These are phyloP conservation scores for Aspergillus terreus DNA, from an alignment of 2,329 filamentous ascomycete genomes.

Conservation along the genomic window DNA sequence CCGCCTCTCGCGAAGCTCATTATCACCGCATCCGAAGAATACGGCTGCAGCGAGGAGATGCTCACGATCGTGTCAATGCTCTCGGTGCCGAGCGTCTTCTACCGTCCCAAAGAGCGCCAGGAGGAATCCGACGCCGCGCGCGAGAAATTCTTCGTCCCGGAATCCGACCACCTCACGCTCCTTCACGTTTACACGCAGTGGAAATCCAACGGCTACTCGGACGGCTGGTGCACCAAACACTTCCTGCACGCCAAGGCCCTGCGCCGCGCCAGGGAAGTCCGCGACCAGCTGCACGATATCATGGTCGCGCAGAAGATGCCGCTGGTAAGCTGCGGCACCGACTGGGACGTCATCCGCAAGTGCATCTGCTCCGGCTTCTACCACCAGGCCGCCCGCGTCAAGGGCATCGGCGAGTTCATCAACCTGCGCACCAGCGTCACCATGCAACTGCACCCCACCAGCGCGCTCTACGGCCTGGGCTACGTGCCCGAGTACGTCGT, in stretches of 20 bases:
- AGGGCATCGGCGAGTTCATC: slow-evolving; percentile 95
- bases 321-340: slow-evolving; percentile 83
- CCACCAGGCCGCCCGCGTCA: slow-evolving; percentile 93
- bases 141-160: slow-evolving; percentile 97
- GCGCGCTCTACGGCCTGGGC: slow-evolving; percentile 84
- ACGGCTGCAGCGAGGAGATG: slow-evolving; percentile 95
- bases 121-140: slow-evolving; percentile 93
- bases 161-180: slow-evolving; percentile 93
- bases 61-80: slow-evolving; percentile 98
- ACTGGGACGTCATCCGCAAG: slow-evolving; percentile 93
- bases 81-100: slow-evolving; percentile 93
- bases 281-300: slow-evolving; percentile 89
- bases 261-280: slow-evolving; percentile 85
- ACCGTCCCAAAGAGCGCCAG: slow-evolving; percentile 91
- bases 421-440: slow-evolving; percentile 93
- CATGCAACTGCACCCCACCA: slow-evolving; percentile 91
- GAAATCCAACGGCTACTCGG: slow-evolving; percentile 84
- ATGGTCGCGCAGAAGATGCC: slow-evolving; percentile 91
- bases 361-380: slow-evolving; percentile 98
- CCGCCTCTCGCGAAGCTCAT: slow-evolving; percentile 91
- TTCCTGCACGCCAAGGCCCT: slow-evolving; percentile 95
- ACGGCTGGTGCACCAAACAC: slow-evolving; percentile 88
- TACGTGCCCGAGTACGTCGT: slow-evolving; percentile 96
- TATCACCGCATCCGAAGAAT: slow-evolving; percentile 83
- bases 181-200: slow-evolving; percentile 95